phyloP scores from a whole-genome alignment of 345 rosid species.

The Brassica carinata region DNA sequence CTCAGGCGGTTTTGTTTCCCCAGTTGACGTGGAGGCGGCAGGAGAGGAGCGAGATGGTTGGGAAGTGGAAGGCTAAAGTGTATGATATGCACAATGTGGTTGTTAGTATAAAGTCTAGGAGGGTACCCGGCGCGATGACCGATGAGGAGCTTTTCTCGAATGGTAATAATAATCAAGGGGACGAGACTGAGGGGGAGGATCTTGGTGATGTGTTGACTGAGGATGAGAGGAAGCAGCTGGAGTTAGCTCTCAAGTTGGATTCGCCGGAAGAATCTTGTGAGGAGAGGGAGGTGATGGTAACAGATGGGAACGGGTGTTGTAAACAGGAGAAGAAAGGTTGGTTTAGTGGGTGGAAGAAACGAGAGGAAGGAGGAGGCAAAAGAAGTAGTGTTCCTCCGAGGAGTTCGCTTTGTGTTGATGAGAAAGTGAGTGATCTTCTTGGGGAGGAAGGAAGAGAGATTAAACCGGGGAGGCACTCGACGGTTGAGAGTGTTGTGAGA shows the following conservation, averaged over 20 bases:
- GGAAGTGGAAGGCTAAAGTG: slow-evolving; percentile 90
- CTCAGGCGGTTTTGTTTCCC: slow-evolving; percentile 91
- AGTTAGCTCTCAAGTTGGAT: slow-evolving; percentile 81
- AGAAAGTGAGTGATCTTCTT: slow-evolving; percentile 84
- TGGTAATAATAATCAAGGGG: slow-evolving; percentile 48
- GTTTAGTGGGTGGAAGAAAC: slow-evolving; percentile 97
- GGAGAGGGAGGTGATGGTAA: slow-evolving; percentile 76
- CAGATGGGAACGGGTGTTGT: slow-evolving; percentile 55
- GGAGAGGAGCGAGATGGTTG: slow-evolving; percentile 90
- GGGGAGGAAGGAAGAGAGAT: slow-evolving; percentile 60
- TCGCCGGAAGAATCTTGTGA: slow-evolving; percentile 60
- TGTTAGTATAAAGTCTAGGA: slow-evolving; percentile 91
- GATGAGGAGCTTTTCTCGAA: slow-evolving; percentile 72
- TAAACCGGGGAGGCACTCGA: slow-evolving; percentile 84
- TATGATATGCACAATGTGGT: slow-evolving; percentile 99
- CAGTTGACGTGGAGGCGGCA: slow-evolving; percentile 97
- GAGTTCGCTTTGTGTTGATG: slow-evolving; percentile 83
- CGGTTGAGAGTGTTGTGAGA: slow-evolving; percentile 63
- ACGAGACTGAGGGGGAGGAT: slow-evolving; percentile 84
- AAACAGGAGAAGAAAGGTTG: slow-evolving; percentile 96
- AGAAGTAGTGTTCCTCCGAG: slow-evolving; percentile 70
- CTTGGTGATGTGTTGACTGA: slow-evolving; percentile 80
- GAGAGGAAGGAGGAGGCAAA: slow-evolving; percentile 63
- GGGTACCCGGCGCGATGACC: slow-evolving; percentile 97
- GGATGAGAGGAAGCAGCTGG: slow-evolving; percentile 91